Evolutionary conservation across 768 basidiomycete genomes (phyloP).

Genomic region (Leccinum subtestaceum): DNA sequence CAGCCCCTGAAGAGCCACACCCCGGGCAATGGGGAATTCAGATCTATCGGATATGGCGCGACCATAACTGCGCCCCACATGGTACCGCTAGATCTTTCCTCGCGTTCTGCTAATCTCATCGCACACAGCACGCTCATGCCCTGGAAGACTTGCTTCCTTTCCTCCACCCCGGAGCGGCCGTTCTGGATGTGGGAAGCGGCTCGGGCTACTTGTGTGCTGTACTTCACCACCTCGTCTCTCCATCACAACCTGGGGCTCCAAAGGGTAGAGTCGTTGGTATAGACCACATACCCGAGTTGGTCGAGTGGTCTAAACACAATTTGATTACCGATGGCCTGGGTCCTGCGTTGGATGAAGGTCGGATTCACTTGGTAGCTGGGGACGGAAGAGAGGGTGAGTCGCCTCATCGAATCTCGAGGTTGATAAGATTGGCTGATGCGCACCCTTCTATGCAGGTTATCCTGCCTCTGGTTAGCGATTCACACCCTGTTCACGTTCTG

Average conservation of each 20-base stretch:
- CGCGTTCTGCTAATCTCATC: neutral
- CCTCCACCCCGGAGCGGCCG: slow-evolving; percentile 64
- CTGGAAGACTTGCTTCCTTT: slow-evolving; percentile 71
- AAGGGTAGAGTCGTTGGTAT: slow-evolving; percentile 78
- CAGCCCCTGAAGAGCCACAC: neutral
- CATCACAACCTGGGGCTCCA: slow-evolving; percentile 10
- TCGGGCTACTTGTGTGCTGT: slow-evolving; percentile 87
- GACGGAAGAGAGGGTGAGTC: slow-evolving; percentile 75
- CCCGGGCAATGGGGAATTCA: slow-evolving; percentile 24
- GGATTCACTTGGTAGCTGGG: slow-evolving; percentile 64
- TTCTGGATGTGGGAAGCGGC: slow-evolving; percentile 89
- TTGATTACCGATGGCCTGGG: slow-evolving; percentile 64
- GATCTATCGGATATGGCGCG: slow-evolving; percentile 76
- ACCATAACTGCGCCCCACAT: slow-evolving; percentile 98
- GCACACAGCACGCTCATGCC: slow-evolving; percentile 81
- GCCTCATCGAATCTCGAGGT: neutral
- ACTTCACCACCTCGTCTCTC: slow-evolving; percentile 65
- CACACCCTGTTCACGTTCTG: neutral
- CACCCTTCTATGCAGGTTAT: slow-evolving; percentile 32
- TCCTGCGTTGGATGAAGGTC: slow-evolving; percentile 46
- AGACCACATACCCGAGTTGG: slow-evolving; percentile 84
- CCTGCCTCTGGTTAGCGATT: slow-evolving; percentile 31
- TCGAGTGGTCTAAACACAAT: slow-evolving; percentile 67
- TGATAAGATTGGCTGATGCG: neutral
- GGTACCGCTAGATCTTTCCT: slow-evolving; percentile 41